A percentile compares a stretch with the other conserved stretches of the same genome.
These are phyloP conservation scores for Phialophora macrospora DNA, from an alignment of 2,329 filamentous ascomycete species.

Conservation along the genomic window DNA sequence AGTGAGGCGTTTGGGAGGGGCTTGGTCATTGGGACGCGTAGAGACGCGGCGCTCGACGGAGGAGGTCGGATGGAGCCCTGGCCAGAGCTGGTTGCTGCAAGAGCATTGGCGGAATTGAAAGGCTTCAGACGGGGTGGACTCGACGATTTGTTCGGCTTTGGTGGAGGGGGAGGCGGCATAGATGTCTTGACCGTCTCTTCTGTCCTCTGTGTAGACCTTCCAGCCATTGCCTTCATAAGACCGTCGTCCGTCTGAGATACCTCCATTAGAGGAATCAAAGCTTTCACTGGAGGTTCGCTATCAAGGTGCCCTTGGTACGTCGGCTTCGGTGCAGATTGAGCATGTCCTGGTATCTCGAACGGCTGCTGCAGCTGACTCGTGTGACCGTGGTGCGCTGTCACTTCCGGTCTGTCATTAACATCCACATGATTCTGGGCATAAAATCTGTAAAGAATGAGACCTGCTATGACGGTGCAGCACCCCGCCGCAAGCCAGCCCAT, in stretches of 20 bases:
- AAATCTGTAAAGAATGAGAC: conserved; percentile 32
- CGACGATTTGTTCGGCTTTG: conserved; percentile 14
- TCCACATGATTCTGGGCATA: conserved; percentile 1
- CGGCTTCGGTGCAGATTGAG: background rate
- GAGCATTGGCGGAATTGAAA: conserved; percentile 30
- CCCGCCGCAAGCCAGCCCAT: conserved; percentile 35
- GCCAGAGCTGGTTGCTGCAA: conserved; percentile 36
- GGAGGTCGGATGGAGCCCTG: conserved; percentile 47
- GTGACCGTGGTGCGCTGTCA: background rate
- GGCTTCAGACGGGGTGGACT: conserved; percentile 39
- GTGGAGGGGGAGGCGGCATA: conserved; percentile 39
- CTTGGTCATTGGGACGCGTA: conserved; percentile 46
- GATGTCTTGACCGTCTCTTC: conserved; percentile 32
- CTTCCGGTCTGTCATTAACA: background rate
- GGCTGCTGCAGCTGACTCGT: too few relatives aligned
- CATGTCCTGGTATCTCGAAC: background rate
- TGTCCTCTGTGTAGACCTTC: conserved; percentile 8
- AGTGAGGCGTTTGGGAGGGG: conserved; percentile 35
- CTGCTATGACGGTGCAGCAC: conserved; percentile 32
- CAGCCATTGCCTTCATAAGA: conserved; percentile 1
- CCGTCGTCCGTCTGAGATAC: background rate
- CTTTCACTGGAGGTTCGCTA: background rate
- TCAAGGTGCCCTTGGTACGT: background rate
- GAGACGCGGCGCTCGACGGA: conserved; percentile 51
- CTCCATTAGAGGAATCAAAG: background rate